phyloP scores from a whole-genome alignment of 2,329 filamentous ascomycete genomes.

The Aureobasidium sp. region DNA sequence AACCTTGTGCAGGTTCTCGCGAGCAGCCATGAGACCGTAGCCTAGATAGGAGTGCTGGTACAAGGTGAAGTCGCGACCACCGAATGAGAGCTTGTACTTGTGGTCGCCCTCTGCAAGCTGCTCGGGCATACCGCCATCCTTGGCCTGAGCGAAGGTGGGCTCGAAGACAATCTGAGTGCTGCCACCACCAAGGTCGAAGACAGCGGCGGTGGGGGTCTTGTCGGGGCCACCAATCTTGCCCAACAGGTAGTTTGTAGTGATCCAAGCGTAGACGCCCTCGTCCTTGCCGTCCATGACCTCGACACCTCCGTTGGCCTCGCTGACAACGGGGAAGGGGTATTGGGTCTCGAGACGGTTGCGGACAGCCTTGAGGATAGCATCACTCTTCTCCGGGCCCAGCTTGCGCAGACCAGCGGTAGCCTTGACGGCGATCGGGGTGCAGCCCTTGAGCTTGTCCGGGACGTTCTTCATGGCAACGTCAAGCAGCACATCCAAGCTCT shows the following conservation, averaged over 20 bases:
- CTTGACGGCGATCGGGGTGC: constrained; percentile 94
- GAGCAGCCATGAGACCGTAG: constrained; percentile 92
- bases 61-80: constrained; percentile 80
- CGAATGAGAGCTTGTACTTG: constrained; percentile 88
- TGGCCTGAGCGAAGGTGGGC: constrained; percentile 74
- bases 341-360: constrained; percentile 73
- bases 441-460: constrained; percentile 82
- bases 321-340: constrained; percentile 92
- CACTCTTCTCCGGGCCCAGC: constrained; percentile 71
- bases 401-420: constrained; percentile 90
- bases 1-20: constrained; percentile 72
- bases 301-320: constrained; percentile 76
- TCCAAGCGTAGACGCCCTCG: constrained; percentile 98
- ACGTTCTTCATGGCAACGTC: constrained; percentile 77
- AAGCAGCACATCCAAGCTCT: constrained; percentile 82
- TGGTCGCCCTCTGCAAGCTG: constrained; percentile 84
- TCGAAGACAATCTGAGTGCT: constrained; percentile 99
- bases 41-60: constrained; percentile 98
- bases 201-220: constrained; percentile 80
- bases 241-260: constrained; percentile 96
- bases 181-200: constrained; percentile 93
- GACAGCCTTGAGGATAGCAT: constrained; percentile 80
- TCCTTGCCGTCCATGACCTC: constrained; percentile 96
- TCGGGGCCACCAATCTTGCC: constrained; percentile 95
- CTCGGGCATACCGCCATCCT: constrained; percentile 73